Evolutionary conservation across 306 rosid genomes (phyloP).

Genomic region (Sindora glabra): DNA sequence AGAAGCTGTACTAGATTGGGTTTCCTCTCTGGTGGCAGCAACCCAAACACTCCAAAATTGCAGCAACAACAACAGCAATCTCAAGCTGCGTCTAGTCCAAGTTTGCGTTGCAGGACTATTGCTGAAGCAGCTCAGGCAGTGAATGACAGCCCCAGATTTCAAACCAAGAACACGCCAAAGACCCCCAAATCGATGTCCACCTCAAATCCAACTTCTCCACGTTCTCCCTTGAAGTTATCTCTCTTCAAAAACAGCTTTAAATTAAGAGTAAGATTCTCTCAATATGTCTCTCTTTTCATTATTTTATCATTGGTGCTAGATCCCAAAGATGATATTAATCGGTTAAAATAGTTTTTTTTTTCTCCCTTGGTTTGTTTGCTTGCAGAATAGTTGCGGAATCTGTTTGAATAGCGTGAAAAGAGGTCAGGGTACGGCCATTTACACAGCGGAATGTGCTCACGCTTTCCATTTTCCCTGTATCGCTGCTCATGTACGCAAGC

Average conservation of each 20-base stretch:
- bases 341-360: background rate
- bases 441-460: slow-evolving; percentile 91
- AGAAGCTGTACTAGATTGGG: slow-evolving; percentile 61
- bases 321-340: background rate
- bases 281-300: too few species aligned
- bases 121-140: slow-evolving; percentile 25
- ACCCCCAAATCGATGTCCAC: slow-evolving; percentile 5
- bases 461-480: slow-evolving; percentile 95
- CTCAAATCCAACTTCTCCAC: slow-evolving; percentile 82
- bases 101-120: slow-evolving; percentile 45
- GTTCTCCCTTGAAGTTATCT: slow-evolving; percentile 77
- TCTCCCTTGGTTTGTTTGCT: background rate
- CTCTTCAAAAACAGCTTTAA: slow-evolving; percentile 95
- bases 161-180: slow-evolving; percentile 35
- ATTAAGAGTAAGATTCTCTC: slow-evolving; percentile 46
- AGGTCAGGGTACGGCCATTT: slow-evolving; percentile 94
- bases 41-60: slow-evolving; percentile 50
- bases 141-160: slow-evolving; percentile 31
- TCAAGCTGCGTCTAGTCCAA: slow-evolving; percentile 27
- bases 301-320: background rate
- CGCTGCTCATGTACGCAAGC: slow-evolving; percentile 58
- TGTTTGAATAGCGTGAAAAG: slow-evolving; percentile 86
- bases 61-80: slow-evolving; percentile 15
- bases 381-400: slow-evolving; percentile 92
- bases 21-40: slow-evolving; percentile 64